Percentiles rank a stretch among this genome's conserved stretches.
Conservation (phyloP, 2,329 filamentous ascomycete genomes). For the Epichloe uncinata region DNA sequence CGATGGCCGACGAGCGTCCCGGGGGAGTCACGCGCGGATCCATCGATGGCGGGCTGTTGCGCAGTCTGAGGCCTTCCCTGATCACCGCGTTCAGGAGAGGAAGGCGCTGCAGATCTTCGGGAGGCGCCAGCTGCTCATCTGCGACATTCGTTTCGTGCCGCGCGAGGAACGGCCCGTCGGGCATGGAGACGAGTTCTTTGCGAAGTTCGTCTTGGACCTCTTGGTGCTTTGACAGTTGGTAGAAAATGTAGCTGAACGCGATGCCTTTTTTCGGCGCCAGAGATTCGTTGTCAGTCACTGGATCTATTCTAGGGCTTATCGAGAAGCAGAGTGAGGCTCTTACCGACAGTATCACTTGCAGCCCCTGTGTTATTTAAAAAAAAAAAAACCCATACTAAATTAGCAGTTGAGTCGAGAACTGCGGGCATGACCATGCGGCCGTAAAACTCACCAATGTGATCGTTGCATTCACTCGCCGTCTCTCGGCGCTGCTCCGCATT, state of each 20-base stretch:
- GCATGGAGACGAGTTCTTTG: background rate
- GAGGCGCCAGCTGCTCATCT: background rate
- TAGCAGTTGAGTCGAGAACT: too few relatives aligned
- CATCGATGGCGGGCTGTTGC: background rate
- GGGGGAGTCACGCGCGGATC: background rate
- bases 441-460: background rate
- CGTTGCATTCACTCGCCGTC: background rate
- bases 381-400: too few relatives aligned
- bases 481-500: background rate
- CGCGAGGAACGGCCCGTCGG: too few relatives aligned
- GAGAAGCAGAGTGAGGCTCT: background rate
- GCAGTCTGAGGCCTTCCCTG: background rate
- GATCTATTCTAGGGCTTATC: too few relatives aligned
- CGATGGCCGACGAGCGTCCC: background rate
- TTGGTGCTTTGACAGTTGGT: background rate
- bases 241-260: background rate
- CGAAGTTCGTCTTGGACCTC: background rate
- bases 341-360: background rate
- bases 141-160: background rate
- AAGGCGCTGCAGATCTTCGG: background rate
- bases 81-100: background rate
- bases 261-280: background rate
- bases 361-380: background rate
- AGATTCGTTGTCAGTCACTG: background rate
- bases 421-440: background rate